phyloP scores from a whole-genome alignment of 2,329 filamentous ascomycete genomes.

The Anthostomella pinea region DNA sequence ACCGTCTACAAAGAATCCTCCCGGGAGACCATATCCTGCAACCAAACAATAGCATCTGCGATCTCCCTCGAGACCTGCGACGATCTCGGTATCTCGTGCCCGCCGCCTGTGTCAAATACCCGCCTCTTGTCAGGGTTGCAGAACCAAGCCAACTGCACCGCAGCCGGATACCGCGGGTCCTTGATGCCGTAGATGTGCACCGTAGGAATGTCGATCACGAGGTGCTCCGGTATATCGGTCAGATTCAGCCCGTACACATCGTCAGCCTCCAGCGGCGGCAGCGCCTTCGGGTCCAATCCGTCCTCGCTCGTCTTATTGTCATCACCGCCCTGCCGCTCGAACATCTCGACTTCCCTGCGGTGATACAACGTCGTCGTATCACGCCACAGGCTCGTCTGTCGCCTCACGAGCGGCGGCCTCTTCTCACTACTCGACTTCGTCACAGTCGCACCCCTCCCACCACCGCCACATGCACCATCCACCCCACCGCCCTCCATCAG shows the following conservation, averaged over 20 bases:
- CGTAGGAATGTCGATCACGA: conserved; percentile 34
- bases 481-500: conserved; percentile 7
- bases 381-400: conserved; percentile 31
- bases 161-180: conserved; percentile 36
- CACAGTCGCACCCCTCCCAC: neutral
- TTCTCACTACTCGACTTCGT: neutral
- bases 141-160: conserved; percentile 35
- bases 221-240: conserved; percentile 28
- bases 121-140: conserved; percentile 26
- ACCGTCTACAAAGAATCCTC: neutral
- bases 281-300: conserved; percentile 16
- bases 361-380: conserved; percentile 32
- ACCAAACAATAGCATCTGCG: conserved; percentile 1
- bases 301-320: neutral
- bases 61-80: conserved; percentile 1
- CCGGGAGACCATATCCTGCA: neutral
- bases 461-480: neutral
- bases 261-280: conserved; percentile 20
- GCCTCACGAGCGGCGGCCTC: conserved; percentile 3
- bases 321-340: neutral
- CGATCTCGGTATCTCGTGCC: conserved; percentile 36
- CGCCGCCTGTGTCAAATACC: conserved; percentile 36
- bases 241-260: conserved; percentile 28
- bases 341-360: neutral
- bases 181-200: conserved; percentile 36